Evolutionary conservation across 2,329 filamentous ascomycete species (phyloP).

Genomic region (Ceratocystis diversiconidia): DNA sequence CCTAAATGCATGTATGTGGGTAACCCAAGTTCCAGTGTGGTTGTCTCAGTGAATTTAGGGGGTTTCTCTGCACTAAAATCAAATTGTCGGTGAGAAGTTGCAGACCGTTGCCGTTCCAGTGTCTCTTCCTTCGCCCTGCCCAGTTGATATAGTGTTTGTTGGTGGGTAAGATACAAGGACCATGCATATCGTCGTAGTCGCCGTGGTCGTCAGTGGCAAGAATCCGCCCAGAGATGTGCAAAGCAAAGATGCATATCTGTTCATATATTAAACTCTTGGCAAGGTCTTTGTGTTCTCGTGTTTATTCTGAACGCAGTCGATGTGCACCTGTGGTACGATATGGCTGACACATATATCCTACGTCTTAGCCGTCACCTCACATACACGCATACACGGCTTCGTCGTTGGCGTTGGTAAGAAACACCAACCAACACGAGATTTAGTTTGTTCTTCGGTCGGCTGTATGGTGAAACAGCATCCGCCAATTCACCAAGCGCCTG

Average conservation of each 20-base stretch:
- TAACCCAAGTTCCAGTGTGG: background rate
- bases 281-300: background rate
- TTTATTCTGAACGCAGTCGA: background rate
- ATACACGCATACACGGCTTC: background rate
- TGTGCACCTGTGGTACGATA: background rate
- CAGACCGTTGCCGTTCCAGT: background rate
- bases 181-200: background rate
- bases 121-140: background rate
- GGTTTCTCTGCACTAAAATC: background rate
- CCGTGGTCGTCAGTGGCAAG: background rate
- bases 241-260: too few relatives aligned
- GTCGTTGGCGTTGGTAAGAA: background rate
- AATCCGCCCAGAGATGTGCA: background rate
- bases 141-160: background rate
- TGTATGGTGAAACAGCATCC: background rate
- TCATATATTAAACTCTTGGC: background rate
- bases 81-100: background rate
- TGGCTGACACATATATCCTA: background rate
- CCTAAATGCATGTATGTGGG: background rate
- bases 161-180: background rate
- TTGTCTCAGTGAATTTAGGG: background rate
- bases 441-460: background rate
- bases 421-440: background rate
- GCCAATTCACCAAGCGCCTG: background rate
- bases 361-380: background rate